A percentile compares a stretch with the other conserved stretches of the same genome.
These are phyloP conservation scores for Coniosporium apollinis DNA, from an alignment of 495 filamentous ascomycete genomes.

Conservation along the genomic window DNA sequence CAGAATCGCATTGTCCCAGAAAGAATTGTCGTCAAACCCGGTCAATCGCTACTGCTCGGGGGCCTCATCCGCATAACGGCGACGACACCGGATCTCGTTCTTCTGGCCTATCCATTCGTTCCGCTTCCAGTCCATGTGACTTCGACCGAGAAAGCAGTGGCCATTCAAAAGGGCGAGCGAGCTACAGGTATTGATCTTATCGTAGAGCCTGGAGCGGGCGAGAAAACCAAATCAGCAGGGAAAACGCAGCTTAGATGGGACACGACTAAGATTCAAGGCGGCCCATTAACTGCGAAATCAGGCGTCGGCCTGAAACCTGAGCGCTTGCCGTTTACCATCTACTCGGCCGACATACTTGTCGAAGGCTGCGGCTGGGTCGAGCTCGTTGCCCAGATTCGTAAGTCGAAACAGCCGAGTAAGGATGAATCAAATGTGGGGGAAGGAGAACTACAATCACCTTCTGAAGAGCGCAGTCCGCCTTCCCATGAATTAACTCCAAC, in stretches of 20 bases:
- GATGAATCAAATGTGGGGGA: no score
- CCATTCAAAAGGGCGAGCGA: conserved; percentile 30
- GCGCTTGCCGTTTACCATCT: conserved; percentile 56
- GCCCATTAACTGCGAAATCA: conserved; percentile 35
- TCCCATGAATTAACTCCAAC: no score
- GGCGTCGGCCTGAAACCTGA: conserved; percentile 36
- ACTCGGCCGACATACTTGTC: conserved; percentile 69
- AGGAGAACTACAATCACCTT: no score
- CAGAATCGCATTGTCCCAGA: conserved; percentile 46
- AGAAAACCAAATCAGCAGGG: conserved; percentile 49
- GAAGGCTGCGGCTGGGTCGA: conserved; percentile 92
- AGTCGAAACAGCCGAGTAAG: conserved; percentile 25
- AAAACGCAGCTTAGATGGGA: conserved; percentile 60
- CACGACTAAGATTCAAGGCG: conserved; percentile 54
- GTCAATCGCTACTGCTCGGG: conserved; percentile 66
- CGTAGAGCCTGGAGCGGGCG: conserved; percentile 37
- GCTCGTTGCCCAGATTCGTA: conserved; percentile 62
- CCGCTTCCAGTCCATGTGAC: conserved; percentile 48
- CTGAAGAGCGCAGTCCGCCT: no score
- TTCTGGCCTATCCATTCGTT: conserved; percentile 66
- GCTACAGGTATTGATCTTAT: not conserved
- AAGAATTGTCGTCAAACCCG: conserved; percentile 53
- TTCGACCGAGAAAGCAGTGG: conserved; percentile 44
- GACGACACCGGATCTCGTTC: conserved; percentile 34
- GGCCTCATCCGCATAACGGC: conserved; percentile 84